Conservation (phyloP, 495 filamentous ascomycete genomes). For the Podospora tetraspora region DNA sequence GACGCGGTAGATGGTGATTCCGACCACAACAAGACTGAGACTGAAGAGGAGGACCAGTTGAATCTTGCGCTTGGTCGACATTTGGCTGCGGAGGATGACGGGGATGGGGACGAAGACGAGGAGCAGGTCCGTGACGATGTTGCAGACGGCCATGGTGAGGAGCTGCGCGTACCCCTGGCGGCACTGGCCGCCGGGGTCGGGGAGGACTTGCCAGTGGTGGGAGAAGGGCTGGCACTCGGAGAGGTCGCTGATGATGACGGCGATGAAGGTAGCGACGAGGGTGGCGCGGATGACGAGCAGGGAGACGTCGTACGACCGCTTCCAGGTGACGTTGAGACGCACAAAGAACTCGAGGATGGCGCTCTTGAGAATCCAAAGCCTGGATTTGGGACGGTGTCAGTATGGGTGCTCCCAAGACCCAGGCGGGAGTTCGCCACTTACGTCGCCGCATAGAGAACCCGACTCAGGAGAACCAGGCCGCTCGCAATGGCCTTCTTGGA, state of each 20-base stretch:
- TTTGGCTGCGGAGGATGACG: slow-evolving; percentile 68
- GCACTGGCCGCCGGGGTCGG: slow-evolving; percentile 81
- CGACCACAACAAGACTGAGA: slow-evolving; percentile 71
- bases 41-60: slow-evolving; percentile 71
- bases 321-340: slow-evolving; percentile 69
- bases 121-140: slow-evolving; percentile 81
- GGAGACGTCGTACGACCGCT: slow-evolving; percentile 59
- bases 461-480: slow-evolving; percentile 57
- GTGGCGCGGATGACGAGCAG: slow-evolving; percentile 67
- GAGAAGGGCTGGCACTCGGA: slow-evolving; percentile 78
- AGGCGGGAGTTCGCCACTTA: slow-evolving; percentile 37
- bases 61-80: slow-evolving; percentile 60
- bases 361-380: slow-evolving; percentile 88
- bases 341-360: slow-evolving; percentile 88
- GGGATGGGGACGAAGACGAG: slow-evolving; percentile 85
- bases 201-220: slow-evolving; percentile 88
- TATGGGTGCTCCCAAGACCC: background rate
- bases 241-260: slow-evolving; percentile 72
- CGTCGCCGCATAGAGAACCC: slow-evolving; percentile 67
- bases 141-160: slow-evolving; percentile 78
- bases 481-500: slow-evolving; percentile 54
- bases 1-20: slow-evolving; percentile 70
- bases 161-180: slow-evolving; percentile 79
- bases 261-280: slow-evolving; percentile 69
- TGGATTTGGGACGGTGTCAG: slow-evolving; percentile 28